Evolutionary conservation across 495 filamentous ascomycete species (phyloP).

Genomic region (Hypoxylon rickii): DNA sequence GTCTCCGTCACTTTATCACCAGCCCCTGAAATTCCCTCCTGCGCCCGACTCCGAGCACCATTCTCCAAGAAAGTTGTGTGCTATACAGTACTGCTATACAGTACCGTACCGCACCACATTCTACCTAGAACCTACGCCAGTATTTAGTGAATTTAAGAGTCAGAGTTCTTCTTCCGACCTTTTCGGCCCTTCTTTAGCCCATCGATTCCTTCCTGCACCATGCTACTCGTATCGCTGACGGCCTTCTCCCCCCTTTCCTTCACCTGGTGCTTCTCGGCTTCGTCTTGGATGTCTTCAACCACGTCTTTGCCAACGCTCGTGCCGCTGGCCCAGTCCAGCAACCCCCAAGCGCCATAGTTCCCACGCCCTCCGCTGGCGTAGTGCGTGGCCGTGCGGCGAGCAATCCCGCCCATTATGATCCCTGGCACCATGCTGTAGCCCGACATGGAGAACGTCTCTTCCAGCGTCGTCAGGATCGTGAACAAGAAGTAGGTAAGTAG

Average conservation of each 20-base stretch:
- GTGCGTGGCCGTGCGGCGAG: constrained; percentile 71
- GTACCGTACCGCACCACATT: no score
- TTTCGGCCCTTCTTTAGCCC: constrained; percentile 43
- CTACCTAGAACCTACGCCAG: no score
- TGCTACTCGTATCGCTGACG: constrained; percentile 40
- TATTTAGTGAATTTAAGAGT: constrained; percentile 38
- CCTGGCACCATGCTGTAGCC: constrained; percentile 78
- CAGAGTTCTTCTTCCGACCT: constrained; percentile 33
- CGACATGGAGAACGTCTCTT: constrained; percentile 76
- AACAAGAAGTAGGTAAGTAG: constrained; percentile 79
- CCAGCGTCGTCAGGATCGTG: constrained; percentile 67
- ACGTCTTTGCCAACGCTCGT: constrained; percentile 65
- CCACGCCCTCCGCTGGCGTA: constrained; percentile 62
- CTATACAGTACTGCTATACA: no score
- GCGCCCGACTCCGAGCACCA: no score
- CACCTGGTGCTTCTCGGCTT: constrained; percentile 64
- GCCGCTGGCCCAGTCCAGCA: constrained; percentile 77
- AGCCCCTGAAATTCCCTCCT: no score
- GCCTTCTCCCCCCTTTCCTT: constrained; percentile 50
- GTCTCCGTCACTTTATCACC: neutral
- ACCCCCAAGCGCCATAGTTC: constrained; percentile 78
- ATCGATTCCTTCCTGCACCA: constrained; percentile 44
- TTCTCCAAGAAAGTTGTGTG: no score
- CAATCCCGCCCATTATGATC: constrained; percentile 75
- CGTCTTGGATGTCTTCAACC: constrained; percentile 57